These are phyloP conservation scores for Candida insectorum DNA, from an alignment of 805 yeast species.

Conservation along the genomic window DNA sequence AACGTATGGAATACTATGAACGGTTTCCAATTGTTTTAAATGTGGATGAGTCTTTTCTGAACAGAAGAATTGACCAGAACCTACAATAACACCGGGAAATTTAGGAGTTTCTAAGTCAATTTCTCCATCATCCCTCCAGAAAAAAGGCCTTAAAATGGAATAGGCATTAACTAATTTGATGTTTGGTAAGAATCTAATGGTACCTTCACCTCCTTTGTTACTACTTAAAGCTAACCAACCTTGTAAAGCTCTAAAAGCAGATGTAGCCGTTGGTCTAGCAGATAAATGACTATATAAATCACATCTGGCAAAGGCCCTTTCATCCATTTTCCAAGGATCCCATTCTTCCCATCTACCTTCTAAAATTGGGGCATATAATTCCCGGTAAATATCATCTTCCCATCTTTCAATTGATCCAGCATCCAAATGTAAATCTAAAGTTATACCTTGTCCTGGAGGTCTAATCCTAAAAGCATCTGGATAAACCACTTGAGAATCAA, in stretches of 20 bases:
- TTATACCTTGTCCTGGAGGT: constrained; percentile 30
- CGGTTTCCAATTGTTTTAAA: constrained; percentile 23
- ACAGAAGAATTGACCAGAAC: constrained; percentile 31
- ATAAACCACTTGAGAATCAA: constrained; percentile 31
- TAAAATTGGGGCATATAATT: constrained; percentile 29
- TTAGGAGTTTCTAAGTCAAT: constrained; percentile 28
- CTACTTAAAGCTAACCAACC: constrained; percentile 42
- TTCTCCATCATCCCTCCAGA: constrained; percentile 22
- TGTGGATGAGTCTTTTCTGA: constrained; percentile 29
- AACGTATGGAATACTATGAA: constrained; percentile 36
- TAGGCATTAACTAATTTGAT: constrained; percentile 36
- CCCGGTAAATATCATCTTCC: constrained; percentile 37
- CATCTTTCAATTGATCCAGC: constrained; percentile 42
- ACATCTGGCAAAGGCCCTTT: constrained; percentile 27
- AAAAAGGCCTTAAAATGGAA: constrained; percentile 38
- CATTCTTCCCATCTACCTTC: constrained; percentile 39
- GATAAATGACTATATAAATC: constrained; percentile 23
- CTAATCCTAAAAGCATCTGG: constrained; percentile 44
- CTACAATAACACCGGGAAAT: constrained; percentile 39
- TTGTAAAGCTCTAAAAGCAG: constrained; percentile 38
- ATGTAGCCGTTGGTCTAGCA: constrained; percentile 7
- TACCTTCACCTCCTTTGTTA: constrained; percentile 35
- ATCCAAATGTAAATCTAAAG: constrained; percentile 40
- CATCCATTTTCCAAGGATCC: constrained; percentile 33
- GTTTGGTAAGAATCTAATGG: constrained; percentile 34